Evolutionary conservation across 1,139 yeast genomes (phyloP).

Genomic region (Arxiozyma telluris): DNA sequence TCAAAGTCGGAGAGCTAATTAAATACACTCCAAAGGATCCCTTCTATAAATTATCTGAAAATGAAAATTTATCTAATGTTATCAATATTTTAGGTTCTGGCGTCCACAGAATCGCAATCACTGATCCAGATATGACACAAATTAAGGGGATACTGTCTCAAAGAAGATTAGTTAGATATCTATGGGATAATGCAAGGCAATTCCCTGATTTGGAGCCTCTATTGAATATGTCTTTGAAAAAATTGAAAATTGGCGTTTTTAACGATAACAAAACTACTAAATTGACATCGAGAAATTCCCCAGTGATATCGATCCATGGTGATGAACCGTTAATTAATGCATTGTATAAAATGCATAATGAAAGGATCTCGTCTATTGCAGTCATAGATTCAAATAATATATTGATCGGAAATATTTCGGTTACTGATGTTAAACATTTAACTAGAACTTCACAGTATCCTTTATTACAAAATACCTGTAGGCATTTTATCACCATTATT

Average conservation of each 20-base stretch:
- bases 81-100: constrained; percentile 85
- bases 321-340: constrained; percentile 83
- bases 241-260: constrained; percentile 27
- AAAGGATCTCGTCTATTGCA: constrained; percentile 79
- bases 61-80: constrained; percentile 60
- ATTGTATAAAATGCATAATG: constrained; percentile 68
- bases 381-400: constrained; percentile 74
- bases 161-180: constrained; percentile 67
- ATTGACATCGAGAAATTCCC: constrained; percentile 21
- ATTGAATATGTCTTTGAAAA: constrained; percentile 45
- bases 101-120: constrained; percentile 84
- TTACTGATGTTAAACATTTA: constrained; percentile 81
- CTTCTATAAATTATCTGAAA: constrained; percentile 62
- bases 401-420: constrained; percentile 81
- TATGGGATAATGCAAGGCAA: constrained; percentile 87
- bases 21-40: constrained; percentile 79
- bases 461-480: constrained; percentile 66
- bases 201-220: constrained; percentile 73
- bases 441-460: constrained; percentile 77
- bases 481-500: constrained; percentile 77
- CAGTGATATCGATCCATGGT: constrained; percentile 70
- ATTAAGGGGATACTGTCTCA: constrained; percentile 81
- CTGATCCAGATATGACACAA: constrained; percentile 39
- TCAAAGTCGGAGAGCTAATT: constrained; percentile 29
- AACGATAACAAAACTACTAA: constrained; percentile 15